phyloP scores from a whole-genome alignment of 768 basidiomycete species.

The Hypholoma sublateritium region DNA sequence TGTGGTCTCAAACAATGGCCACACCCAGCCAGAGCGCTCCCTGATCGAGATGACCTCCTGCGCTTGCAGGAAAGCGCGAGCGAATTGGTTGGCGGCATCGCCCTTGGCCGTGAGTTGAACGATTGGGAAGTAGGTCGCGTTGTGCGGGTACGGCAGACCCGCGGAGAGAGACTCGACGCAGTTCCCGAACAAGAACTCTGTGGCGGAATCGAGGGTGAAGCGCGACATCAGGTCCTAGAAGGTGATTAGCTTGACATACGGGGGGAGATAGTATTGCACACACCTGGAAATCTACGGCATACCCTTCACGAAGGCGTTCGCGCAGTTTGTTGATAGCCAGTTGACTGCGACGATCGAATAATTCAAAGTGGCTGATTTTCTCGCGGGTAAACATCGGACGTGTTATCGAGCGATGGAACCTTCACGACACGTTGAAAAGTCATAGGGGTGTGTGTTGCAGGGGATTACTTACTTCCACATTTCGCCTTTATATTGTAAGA shows the following conservation, averaged over 20 bases:
- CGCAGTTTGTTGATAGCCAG: conserved; percentile 43
- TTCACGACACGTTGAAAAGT: conserved; percentile 10
- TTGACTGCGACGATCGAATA: conserved; percentile 58
- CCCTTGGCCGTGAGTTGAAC: conserved; percentile 23
- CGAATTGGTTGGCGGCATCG: conserved; percentile 41
- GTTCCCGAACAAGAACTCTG: conserved; percentile 64
- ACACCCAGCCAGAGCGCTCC: conserved; percentile 44
- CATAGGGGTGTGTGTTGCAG: not conserved
- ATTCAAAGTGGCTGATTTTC: conserved; percentile 56
- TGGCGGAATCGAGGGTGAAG: conserved; percentile 67
- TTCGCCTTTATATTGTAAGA: conserved; percentile 18
- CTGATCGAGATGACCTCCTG: conserved; percentile 44
- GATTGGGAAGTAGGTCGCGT: conserved; percentile 25
- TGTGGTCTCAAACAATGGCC: conserved; percentile 54
- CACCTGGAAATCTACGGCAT: conserved; percentile 62
- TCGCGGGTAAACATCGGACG: conserved; percentile 66
- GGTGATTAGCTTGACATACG: not conserved
- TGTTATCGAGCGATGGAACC: conserved; percentile 64
- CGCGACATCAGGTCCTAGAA: conserved; percentile 54
- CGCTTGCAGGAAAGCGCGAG: conserved; percentile 47
- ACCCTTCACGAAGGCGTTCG: conserved; percentile 45
- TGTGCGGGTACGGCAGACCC: conserved; percentile 52
- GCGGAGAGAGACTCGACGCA: conserved; percentile 54
- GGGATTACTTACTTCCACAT: conserved; percentile 36
- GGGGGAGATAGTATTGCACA: not conserved